Evolutionary conservation across 352 stramenopile species (phyloP).

Genomic region (Globisporangium alternatum): DNA sequence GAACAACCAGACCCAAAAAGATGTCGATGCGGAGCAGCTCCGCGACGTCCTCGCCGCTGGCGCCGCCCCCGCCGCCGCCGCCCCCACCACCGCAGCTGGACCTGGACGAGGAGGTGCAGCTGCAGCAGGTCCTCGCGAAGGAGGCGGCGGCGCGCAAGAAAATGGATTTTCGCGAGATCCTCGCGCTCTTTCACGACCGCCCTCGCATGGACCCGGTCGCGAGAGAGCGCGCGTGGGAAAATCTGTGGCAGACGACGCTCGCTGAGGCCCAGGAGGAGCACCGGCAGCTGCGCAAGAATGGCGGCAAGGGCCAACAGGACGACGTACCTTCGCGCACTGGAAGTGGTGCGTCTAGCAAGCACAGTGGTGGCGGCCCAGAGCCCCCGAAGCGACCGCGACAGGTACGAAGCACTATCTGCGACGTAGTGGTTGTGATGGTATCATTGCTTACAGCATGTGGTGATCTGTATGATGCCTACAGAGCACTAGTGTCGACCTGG

Average conservation of each 20-base stretch:
- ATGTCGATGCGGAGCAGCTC: slow-evolving; percentile 10
- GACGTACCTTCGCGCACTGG: slow-evolving; percentile 11
- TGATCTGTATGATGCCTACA: slow-evolving; percentile 15
- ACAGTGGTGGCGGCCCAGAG: slow-evolving; percentile 25
- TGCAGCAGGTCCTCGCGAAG: slow-evolving; percentile 8
- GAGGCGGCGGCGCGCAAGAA: slow-evolving; percentile 27
- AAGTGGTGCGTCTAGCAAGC: slow-evolving; percentile 3
- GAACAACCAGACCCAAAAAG: neutral
- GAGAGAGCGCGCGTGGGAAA: slow-evolving; percentile 31
- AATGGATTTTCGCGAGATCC: slow-evolving; percentile 68
- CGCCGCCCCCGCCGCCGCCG: slow-evolving; percentile 34
- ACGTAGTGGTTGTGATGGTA: neutral
- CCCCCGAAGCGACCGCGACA: slow-evolving; percentile 54
- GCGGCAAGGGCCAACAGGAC: slow-evolving; percentile 20
- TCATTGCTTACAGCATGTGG: neutral
- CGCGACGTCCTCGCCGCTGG: slow-evolving; percentile 25
- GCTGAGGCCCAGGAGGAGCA: slow-evolving; percentile 62
- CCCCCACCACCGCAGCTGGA: slow-evolving; percentile 32
- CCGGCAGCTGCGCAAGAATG: slow-evolving; percentile 35
- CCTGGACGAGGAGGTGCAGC: slow-evolving; percentile 26
- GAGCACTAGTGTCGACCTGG: slow-evolving; percentile 39
- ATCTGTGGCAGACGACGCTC: slow-evolving; percentile 49
- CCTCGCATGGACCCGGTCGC: slow-evolving; percentile 13
- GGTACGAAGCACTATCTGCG: slow-evolving; percentile 19
- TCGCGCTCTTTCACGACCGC: slow-evolving; percentile 57